phyloP scores from a whole-genome alignment of 2,329 filamentous ascomycete species.

The Boeremia lycopersici region DNA sequence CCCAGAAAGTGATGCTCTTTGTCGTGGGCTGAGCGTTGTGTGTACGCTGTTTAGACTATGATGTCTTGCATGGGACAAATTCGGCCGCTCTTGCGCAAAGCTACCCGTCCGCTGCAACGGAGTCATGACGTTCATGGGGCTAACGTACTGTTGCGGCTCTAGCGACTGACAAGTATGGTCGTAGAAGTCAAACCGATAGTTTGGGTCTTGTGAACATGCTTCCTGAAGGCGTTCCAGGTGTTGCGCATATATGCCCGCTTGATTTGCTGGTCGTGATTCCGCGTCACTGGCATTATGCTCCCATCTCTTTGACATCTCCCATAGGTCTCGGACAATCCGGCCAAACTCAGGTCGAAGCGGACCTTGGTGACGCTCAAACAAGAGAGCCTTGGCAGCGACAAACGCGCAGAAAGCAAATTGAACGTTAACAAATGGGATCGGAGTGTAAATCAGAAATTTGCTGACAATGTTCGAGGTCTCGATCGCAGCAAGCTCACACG shows the following conservation, averaged over 20 bases:
- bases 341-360: constrained; percentile 34
- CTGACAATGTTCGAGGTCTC: constrained; percentile 43
- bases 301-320: constrained; percentile 41
- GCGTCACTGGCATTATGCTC: not conserved
- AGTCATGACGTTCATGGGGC: constrained; percentile 24
- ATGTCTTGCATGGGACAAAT: constrained; percentile 10
- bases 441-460: constrained; percentile 38
- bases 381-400: constrained; percentile 40
- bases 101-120: constrained; percentile 19
- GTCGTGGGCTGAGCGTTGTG: constrained; percentile 20
- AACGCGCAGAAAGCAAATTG: constrained; percentile 44
- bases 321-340: constrained; percentile 29
- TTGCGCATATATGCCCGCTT: constrained; percentile 35
- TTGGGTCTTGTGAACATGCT: constrained; percentile 24
- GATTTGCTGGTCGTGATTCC: constrained; percentile 16
- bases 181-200: constrained; percentile 39
- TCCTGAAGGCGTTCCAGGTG: constrained; percentile 33
- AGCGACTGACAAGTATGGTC: constrained; percentile 36
- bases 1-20: constrained; percentile 8
- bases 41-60: constrained; percentile 25
- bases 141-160: constrained; percentile 24
- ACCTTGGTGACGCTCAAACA: constrained; percentile 31
- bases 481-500: constrained; percentile 40
- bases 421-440: constrained; percentile 42
- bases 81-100: constrained; percentile 4